These are phyloP conservation scores for Drechslerella coelobrocha DNA, from an alignment of 2,329 filamentous ascomycete species.

Conservation along the genomic window DNA sequence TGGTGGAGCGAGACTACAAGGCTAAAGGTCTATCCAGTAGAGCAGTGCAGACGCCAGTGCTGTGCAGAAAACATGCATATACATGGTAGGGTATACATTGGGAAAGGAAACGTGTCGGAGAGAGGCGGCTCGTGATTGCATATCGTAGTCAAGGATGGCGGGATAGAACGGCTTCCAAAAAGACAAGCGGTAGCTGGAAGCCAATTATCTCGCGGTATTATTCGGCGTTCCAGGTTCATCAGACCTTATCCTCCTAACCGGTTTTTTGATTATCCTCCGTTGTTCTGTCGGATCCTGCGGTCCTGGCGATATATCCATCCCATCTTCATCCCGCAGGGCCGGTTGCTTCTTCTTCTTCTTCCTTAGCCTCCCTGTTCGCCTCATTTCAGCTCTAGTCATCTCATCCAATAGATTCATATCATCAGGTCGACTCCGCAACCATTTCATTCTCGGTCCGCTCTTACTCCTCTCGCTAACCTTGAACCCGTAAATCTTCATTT, in stretches of 20 bases:
- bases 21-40: constrained; percentile 42
- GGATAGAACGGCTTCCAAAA: background rate
- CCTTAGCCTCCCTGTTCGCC: constrained; percentile 43
- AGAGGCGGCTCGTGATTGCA: too few species aligned
- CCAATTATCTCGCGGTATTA: constrained; percentile 9
- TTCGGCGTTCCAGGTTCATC: constrained; percentile 19
- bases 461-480: constrained; percentile 87
- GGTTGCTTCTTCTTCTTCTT: constrained; percentile 44
- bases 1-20: constrained; percentile 11
- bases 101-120: too few species aligned
- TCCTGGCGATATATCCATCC: constrained; percentile 46
- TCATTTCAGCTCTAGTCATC: constrained; percentile 59
- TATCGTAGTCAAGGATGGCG: background rate
- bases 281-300: constrained; percentile 38
- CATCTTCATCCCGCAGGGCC: constrained; percentile 26
- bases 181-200: background rate
- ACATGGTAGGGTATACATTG: constrained; percentile 1
- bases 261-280: constrained; percentile 41
- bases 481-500: constrained; percentile 96
- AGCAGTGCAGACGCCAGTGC: constrained; percentile 23
- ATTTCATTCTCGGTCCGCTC: constrained; percentile 94
- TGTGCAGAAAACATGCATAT: background rate
- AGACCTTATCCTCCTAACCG: constrained; percentile 43
- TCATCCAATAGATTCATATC: constrained; percentile 87
- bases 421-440: constrained; percentile 83